phyloP scores from a whole-genome alignment of 352 stramenopile species.

The Globisporangium cystogenes region DNA sequence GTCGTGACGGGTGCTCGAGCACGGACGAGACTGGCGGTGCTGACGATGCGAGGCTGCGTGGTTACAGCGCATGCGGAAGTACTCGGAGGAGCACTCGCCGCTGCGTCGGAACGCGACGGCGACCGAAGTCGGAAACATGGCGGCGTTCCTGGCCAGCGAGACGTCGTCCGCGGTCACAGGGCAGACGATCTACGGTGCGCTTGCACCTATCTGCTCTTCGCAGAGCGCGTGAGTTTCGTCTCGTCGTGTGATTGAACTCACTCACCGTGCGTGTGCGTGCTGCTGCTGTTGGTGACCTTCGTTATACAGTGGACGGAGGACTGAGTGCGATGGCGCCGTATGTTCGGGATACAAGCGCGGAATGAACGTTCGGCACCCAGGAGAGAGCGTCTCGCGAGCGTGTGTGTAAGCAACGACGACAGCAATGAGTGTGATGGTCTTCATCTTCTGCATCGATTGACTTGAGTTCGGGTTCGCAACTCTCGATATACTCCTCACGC shows the following conservation, averaged over 20 bases:
- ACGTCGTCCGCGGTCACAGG: conserved; percentile 74
- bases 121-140: conserved; percentile 72
- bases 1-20: neutral
- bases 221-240: too few relatives aligned
- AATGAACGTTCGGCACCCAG: too few relatives aligned
- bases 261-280: neutral
- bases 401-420: neutral
- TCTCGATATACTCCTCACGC: too few relatives aligned
- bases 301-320: conserved; percentile 58
- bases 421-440: too few relatives aligned
- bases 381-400: neutral
- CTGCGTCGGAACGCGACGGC: conserved; percentile 66
- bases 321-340: conserved; percentile 53
- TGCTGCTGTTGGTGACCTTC: neutral
- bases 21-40: neutral
- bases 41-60: conserved; percentile 3
- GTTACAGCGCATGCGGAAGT: conserved; percentile 70
- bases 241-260: too few relatives aligned
- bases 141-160: conserved; percentile 79
- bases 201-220: too few relatives aligned
- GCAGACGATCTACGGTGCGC: conserved; percentile 86
- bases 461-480: too few relatives aligned
- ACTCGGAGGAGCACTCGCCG: conserved; percentile 56
- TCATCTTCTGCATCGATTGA: too few relatives aligned
- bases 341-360: conserved; percentile 10